Evolutionary conservation across 495 filamentous ascomycete species (phyloP).

Genomic region (Clohesyomyces aquaticus): DNA sequence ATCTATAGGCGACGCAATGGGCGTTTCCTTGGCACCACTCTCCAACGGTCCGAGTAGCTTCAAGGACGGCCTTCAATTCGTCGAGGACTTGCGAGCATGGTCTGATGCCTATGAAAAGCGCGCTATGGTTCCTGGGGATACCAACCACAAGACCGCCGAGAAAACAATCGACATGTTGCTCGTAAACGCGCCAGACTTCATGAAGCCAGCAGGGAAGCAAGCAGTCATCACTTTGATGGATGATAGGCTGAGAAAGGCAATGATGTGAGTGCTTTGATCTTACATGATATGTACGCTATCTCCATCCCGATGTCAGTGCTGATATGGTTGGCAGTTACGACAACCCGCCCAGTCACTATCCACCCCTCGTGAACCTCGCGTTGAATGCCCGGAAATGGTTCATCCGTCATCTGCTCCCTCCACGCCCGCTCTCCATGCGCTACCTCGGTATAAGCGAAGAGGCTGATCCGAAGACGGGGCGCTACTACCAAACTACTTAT

Average conservation of each 20-base stretch:
- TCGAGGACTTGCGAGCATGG: constrained; percentile 25
- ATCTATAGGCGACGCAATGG: constrained; percentile 28
- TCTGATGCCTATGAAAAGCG: constrained; percentile 34
- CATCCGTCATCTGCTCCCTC: constrained; percentile 60
- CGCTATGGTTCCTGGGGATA: constrained; percentile 60
- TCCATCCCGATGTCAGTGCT: constrained; percentile 15
- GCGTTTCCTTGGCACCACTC: constrained; percentile 21
- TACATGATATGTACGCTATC: neutral
- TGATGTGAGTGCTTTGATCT: constrained; percentile 57
- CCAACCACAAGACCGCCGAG: constrained; percentile 59
- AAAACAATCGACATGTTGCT: constrained; percentile 63
- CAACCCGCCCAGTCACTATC: constrained; percentile 48
- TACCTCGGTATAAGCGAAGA: constrained; percentile 49
- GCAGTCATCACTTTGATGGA: constrained; percentile 65
- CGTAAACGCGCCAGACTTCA: constrained; percentile 57
- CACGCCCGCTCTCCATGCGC: constrained; percentile 56
- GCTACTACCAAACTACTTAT: constrained; percentile 56
- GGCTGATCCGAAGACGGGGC: constrained; percentile 53
- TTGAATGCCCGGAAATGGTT: constrained; percentile 56
- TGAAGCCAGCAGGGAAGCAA: constrained; percentile 55
- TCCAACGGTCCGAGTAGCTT: constrained; percentile 4
- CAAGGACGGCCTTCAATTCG: constrained; percentile 31
- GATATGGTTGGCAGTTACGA: constrained; percentile 49
- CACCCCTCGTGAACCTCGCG: constrained; percentile 49
- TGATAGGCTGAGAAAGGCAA: constrained; percentile 63